Evolutionary conservation across 129 eudicot genomes (phyloP).

Genomic region (Pulicaria dysenterica): DNA sequence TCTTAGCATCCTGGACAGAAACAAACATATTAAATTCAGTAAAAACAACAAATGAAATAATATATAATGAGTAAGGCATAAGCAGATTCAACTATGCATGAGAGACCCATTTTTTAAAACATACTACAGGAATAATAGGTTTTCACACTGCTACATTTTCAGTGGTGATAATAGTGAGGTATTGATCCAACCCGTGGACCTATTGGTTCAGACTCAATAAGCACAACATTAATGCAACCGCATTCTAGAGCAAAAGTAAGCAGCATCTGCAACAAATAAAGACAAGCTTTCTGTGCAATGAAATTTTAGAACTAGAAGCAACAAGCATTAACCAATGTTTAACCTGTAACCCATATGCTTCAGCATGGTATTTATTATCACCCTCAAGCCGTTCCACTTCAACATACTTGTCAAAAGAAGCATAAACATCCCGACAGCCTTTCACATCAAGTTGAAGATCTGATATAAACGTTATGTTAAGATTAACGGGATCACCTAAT

Average conservation of each 20-base stretch:
- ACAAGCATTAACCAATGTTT: slow-evolving; percentile 17
- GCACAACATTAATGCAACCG: background rate
- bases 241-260: too few relatives aligned
- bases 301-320: background rate
- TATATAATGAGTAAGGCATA: slow-evolving; percentile 12
- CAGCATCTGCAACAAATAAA: background rate
- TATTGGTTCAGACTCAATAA: background rate
- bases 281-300: background rate
- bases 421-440: slow-evolving; percentile 96
- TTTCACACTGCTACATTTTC: too few relatives aligned
- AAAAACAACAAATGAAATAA: background rate
- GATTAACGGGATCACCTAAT: background rate
- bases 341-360: slow-evolving; percentile 89
- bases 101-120: background rate
- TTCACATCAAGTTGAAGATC: slow-evolving; percentile 98
- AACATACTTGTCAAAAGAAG: slow-evolving; percentile 97
- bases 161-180: too few relatives aligned
- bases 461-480: slow-evolving; percentile 39
- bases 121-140: too few relatives aligned
- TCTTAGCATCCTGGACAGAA: slow-evolving; percentile 67
- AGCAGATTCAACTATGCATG: slow-evolving; percentile 1
- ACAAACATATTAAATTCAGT: slow-evolving; percentile 20
- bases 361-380: slow-evolving; percentile 94
- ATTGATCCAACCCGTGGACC: background rate
- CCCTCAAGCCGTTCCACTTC: slow-evolving; percentile 98